These are phyloP conservation scores for Cercophora newfieldiana DNA, from an alignment of 495 filamentous ascomycete genomes.

Conservation along the genomic window DNA sequence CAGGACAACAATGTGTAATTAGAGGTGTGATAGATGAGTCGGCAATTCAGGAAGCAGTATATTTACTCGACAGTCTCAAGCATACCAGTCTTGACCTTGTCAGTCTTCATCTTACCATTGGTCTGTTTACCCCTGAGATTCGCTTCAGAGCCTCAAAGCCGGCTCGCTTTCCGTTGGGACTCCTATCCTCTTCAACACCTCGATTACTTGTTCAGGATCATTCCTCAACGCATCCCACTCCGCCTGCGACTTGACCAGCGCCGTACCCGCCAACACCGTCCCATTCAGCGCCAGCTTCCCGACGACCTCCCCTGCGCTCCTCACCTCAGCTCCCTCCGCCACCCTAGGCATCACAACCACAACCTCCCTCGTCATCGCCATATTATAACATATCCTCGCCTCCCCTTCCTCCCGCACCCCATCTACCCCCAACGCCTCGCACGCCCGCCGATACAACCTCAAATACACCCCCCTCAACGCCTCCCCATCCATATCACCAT, in stretches of 20 bases:
- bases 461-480: constrained; percentile 37
- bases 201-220: constrained; percentile 51
- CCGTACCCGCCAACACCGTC: constrained; percentile 75
- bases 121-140: background rate
- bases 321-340: constrained; percentile 40
- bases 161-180: constrained; percentile 25
- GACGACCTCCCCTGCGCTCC: constrained; percentile 37
- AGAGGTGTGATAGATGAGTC: background rate
- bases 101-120: background rate
- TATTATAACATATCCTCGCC: constrained; percentile 71
- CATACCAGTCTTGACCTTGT: background rate
- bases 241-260: constrained; percentile 71
- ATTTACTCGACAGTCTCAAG: background rate
- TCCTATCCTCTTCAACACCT: constrained; percentile 62
- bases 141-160: background rate
- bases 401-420: constrained; percentile 38
- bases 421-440: constrained; percentile 22
- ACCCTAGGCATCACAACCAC: constrained; percentile 71
- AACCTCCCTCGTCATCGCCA: constrained; percentile 66
- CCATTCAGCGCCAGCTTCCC: constrained; percentile 72
- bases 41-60: background rate
- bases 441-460: constrained; percentile 57
- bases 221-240: constrained; percentile 67
- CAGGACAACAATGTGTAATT: background rate
- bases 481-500: constrained; percentile 21